A percentile compares a stretch with the other conserved stretches of the same genome.
Conservation (phyloP, 257 asterid genomes). For the Solanum lycopersicoides region DNA sequence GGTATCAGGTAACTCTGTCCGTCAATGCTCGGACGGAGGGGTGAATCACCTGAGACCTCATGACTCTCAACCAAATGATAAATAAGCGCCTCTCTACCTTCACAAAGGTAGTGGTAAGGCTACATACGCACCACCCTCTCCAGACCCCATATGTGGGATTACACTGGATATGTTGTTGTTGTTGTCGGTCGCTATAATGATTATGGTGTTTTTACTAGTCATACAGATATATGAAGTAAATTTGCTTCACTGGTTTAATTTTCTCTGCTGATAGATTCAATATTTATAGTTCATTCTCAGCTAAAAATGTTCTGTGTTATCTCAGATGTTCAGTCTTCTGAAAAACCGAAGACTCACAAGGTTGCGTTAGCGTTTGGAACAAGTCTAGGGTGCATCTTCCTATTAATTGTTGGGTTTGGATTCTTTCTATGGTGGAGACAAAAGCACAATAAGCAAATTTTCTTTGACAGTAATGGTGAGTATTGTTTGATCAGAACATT, state of each 20-base stretch:
- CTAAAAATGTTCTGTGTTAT: not conserved
- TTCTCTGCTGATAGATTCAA: not conserved
- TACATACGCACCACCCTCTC: not conserved
- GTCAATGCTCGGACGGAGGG: not conserved
- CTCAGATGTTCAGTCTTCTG: slow-evolving; percentile 30
- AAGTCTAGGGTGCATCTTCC: slow-evolving; percentile 67
- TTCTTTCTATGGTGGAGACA: slow-evolving; percentile 82
- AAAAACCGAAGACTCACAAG: slow-evolving; percentile 33
- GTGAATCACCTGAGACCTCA: not conserved
- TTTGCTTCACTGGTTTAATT: not conserved
- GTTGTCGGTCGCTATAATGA: not conserved
- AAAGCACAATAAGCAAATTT: slow-evolving; percentile 61
- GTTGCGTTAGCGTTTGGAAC: slow-evolving; percentile 72
- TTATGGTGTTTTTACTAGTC: not conserved
- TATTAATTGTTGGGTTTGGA: slow-evolving; percentile 64
- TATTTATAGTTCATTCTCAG: not conserved
- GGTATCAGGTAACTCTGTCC: not conserved
- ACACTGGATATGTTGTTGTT: not conserved
- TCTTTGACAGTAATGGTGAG: slow-evolving; percentile 58
- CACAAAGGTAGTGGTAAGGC: not conserved
- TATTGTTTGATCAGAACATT: not conserved
- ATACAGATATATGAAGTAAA: not conserved
- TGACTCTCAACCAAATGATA: not conserved
- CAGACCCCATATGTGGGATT: not conserved
- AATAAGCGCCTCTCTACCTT: not conserved